These are phyloP conservation scores for Scalesia atractyloides DNA, from an alignment of 129 eudicot species.

Conservation along the genomic window DNA sequence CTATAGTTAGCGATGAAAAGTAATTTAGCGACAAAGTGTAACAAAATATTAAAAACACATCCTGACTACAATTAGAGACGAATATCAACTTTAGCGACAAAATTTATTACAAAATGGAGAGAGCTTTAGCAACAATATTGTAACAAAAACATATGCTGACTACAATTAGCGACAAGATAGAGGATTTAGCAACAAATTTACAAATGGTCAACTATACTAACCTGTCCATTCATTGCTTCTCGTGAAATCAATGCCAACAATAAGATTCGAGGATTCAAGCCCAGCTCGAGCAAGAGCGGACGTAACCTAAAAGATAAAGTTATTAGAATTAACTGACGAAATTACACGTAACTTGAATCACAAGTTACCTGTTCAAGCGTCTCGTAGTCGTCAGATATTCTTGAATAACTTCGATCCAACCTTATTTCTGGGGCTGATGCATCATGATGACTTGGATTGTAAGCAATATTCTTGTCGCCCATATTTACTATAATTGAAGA, in stretches of 20 bases:
- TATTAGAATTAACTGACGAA: neutral
- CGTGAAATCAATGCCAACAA: slow-evolving; percentile 78
- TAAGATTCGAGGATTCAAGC: slow-evolving; percentile 75
- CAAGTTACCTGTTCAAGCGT: slow-evolving; percentile 63
- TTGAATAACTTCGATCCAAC: slow-evolving; percentile 49
- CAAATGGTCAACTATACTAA: neutral
- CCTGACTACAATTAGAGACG: neutral
- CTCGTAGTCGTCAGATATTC: slow-evolving; percentile 64
- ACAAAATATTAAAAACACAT: neutral
- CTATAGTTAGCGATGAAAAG: no score
- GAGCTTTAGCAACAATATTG: neutral
- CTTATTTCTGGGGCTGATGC: slow-evolving; percentile 32
- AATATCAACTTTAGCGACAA: no score
- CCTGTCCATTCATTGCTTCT: slow-evolving; percentile 90
- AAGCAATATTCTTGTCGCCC: slow-evolving; percentile 23
- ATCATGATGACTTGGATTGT: slow-evolving; percentile 44
- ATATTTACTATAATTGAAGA: neutral
- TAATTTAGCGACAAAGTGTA: no score
- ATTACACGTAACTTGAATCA: neutral
- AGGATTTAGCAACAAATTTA: neutral
- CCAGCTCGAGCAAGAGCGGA: slow-evolving; percentile 66
- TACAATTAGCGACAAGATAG: neutral
- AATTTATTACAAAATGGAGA: no score
- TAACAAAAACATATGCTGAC: neutral
- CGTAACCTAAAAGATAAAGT: slow-evolving; percentile 43